Evolutionary conservation across 2,329 filamentous ascomycete genomes (phyloP), one percentile per base, ranked within the genome.

Genomic region (Microdochium paspali): DNA sequence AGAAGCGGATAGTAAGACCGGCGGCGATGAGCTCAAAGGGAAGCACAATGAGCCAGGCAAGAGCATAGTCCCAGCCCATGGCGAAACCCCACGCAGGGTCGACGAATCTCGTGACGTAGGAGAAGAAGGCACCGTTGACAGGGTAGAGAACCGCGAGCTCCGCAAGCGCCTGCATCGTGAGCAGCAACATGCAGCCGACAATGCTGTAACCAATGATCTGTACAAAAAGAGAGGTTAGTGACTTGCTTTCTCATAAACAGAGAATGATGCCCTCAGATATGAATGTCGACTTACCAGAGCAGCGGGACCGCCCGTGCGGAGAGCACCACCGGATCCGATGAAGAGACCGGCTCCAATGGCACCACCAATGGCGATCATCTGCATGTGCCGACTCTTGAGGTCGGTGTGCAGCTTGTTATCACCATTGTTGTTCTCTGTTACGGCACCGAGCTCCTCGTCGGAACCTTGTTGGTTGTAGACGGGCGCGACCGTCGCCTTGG

Each of bases 261-360:
- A 26, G 50, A n/a, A 7, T 21, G 7, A 7, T 6, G 15, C 7
- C 20, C 20, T 40, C 32, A n/a, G 7, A 7, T n/a, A 18, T n/a
- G 7, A 6, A 40, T 40, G n/a, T 40, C 18, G 4, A 63, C 67
- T 26, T 58, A 64, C 58, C 51, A 73, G 57, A 9, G 67, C 55
- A 2, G 63, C 68, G 15, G 82, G 84, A 24, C 83, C 84, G 57
- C 81, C 83, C n/a, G 62, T 68, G 23, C 72, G 66, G 46, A 86
- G 66, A 30, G 81, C 80, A 40, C 61, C 62, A 44, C 82, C 83
- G 2, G 82, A 83, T 44, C 82, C 78, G 49, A 89, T 81, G 61
- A 88, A 88, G 10, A 88, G 72, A 68, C 85, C 84, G 53, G 68
- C 68, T 49, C 69, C 68, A 44, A 72, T 71, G 13, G 69, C 65